Evolutionary conservation across 768 basidiomycete species (phyloP).

Genomic region (Amanita brunnescens): DNA sequence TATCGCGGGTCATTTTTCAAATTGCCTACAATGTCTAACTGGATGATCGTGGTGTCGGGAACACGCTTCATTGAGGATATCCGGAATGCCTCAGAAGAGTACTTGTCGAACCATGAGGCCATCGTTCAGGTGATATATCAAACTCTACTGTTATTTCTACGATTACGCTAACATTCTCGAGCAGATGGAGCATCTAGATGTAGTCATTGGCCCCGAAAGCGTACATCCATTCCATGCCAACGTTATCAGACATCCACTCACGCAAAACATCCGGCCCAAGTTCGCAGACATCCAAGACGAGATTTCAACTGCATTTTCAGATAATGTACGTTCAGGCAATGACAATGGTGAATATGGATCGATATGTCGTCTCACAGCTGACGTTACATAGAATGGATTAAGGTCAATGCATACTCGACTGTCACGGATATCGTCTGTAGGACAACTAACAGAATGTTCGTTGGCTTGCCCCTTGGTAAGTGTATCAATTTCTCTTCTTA

Average conservation of each 20-base stretch:
- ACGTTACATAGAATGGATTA: not conserved
- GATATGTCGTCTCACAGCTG: not conserved
- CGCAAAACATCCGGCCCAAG: slow-evolving; percentile 18
- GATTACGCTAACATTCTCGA: not conserved
- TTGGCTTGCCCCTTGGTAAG: not conserved
- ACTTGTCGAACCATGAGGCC: slow-evolving; percentile 32
- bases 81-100: slow-evolving; percentile 35
- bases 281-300: too few relatives aligned
- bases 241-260: slow-evolving; percentile 19
- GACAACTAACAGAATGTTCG: not conserved
- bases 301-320: too few relatives aligned
- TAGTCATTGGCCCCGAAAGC: slow-evolving; percentile 24
- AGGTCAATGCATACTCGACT: not conserved
- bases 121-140: slow-evolving; percentile 16
- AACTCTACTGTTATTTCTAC: not conserved
- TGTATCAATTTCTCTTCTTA: not conserved
- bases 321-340: not conserved
- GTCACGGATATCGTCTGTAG: not conserved
- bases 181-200: slow-evolving; percentile 24
- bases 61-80: slow-evolving; percentile 35
- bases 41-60: slow-evolving; percentile 37
- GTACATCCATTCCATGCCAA: slow-evolving; percentile 17
- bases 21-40: slow-evolving; percentile 31
- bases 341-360: not conserved
- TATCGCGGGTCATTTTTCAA: too few relatives aligned